A percentile compares a stretch with the other conserved stretches of the same genome.
Conservation (phyloP, 257 asterid genomes). For the Verbena officinalis region DNA sequence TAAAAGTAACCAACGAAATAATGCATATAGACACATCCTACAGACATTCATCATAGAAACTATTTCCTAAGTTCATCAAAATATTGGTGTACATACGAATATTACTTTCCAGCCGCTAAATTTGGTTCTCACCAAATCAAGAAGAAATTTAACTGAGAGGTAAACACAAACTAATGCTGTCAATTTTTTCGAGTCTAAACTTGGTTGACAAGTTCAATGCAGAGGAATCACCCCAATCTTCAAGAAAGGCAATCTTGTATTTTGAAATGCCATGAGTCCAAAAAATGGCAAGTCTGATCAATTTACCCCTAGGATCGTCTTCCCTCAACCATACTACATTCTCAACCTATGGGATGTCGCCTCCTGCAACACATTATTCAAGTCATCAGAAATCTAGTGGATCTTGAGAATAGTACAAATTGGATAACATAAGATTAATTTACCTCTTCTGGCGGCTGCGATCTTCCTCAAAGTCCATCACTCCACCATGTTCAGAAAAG, state of each 20-base stretch:
- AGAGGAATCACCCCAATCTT: conserved; percentile 27
- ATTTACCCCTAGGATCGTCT: conserved; percentile 40
- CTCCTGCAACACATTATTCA: conserved; percentile 56
- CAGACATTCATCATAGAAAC: conserved; percentile 12
- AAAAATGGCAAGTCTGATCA: conserved; percentile 37
- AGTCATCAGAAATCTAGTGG: conserved; percentile 15
- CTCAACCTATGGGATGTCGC: conserved; percentile 84
- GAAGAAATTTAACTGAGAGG: conserved; percentile 28
- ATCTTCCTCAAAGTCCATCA: conserved; percentile 95
- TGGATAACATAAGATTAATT: background rate
- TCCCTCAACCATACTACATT: conserved; percentile 25
- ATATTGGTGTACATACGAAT: conserved; percentile 19
- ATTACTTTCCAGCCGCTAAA: conserved; percentile 33
- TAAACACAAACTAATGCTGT: conserved; percentile 31
- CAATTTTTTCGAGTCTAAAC: conserved; percentile 25
- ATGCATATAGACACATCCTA: conserved; percentile 9
- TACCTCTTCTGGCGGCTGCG: conserved; percentile 94
- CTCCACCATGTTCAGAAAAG: conserved; percentile 91
- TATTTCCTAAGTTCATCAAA: conserved; percentile 10
- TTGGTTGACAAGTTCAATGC: conserved; percentile 18
- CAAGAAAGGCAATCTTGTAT: conserved; percentile 26
- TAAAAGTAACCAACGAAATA: background rate
- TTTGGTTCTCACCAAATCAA: conserved; percentile 38
- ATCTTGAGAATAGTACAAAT: background rate
- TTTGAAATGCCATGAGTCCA: conserved; percentile 38